Evolutionary conservation across 164 flowering plant species (phyloP).

Genomic region (Vitis riparia): DNA sequence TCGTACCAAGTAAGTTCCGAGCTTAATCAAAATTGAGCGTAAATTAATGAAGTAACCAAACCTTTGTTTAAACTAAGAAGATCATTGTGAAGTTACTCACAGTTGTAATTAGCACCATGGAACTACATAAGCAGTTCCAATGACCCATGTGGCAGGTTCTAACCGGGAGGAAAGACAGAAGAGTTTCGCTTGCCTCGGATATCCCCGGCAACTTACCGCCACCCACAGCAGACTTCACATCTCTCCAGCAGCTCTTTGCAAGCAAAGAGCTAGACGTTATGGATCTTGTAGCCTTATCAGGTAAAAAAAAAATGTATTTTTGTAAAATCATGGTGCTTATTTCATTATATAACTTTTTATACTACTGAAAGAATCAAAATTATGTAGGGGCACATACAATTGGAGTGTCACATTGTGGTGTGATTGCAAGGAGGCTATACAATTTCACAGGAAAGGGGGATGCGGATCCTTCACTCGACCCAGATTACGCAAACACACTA

Average conservation of each 20-base stretch:
- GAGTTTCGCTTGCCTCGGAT: conserved; percentile 14
- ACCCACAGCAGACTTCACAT: conserved; percentile 6
- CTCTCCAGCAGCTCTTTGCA: conserved; percentile 11
- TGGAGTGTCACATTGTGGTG: conserved; percentile 37
- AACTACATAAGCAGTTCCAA: background rate
- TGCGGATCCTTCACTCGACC: conserved; percentile 32
- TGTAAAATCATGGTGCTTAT: too few species aligned
- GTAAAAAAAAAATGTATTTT: conserved; percentile 2
- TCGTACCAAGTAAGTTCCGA: conserved; percentile 4
- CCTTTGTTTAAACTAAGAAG: background rate
- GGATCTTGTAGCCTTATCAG: conserved; percentile 26
- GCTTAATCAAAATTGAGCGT: too few species aligned
- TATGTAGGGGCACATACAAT: conserved; percentile 49
- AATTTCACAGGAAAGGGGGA: conserved; percentile 48
- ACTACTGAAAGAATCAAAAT: too few species aligned
- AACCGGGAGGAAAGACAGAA: conserved; percentile 35
- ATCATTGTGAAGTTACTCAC: background rate
- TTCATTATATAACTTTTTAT: too few species aligned
- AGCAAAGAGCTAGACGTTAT: conserved; percentile 6
- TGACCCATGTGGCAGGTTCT: conserved; percentile 22
- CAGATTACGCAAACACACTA: conserved; percentile 12
- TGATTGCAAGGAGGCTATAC: conserved; percentile 28
- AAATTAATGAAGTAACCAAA: too few species aligned
- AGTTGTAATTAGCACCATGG: too few species aligned
- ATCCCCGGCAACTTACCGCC: conserved; percentile 12